phyloP scores from a whole-genome alignment of 352 stramenopile genomes.

The Halophytophthora polymorphica region DNA sequence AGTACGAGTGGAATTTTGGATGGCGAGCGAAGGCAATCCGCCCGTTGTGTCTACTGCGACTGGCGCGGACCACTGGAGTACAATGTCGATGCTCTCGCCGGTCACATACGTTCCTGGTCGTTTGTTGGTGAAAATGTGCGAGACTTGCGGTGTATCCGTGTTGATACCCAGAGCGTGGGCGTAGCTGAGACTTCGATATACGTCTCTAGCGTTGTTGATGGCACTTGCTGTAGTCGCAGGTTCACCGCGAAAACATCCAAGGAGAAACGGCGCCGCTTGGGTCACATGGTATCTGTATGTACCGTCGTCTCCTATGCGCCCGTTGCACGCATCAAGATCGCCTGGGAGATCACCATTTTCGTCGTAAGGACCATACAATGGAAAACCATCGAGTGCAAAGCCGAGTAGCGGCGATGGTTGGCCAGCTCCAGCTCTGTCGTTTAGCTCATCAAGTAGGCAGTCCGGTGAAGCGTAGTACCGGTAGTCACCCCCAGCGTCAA shows the following conservation, averaged over 20 bases:
- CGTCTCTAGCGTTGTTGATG: conserved; percentile 17
- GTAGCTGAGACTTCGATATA: conserved; percentile 62
- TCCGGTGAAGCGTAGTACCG: conserved; percentile 69
- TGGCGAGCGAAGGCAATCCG: conserved; percentile 34
- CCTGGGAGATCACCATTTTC: conserved; percentile 41
- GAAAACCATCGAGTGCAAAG: conserved; percentile 75
- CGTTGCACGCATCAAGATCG: conserved; percentile 69
- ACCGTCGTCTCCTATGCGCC: conserved; percentile 54
- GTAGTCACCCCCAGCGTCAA: conserved; percentile 64
- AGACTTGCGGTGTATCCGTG: conserved; percentile 37
- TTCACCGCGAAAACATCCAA: conserved; percentile 58
- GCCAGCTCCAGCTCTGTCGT: conserved; percentile 13
- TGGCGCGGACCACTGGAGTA: conserved; percentile 53
- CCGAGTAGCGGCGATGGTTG: conserved; percentile 58
- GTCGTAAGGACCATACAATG: conserved; percentile 59
- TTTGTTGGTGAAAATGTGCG: conserved; percentile 65
- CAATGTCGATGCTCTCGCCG: conserved; percentile 62
- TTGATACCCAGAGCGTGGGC: conserved; percentile 44
- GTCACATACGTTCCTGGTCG: conserved; percentile 43
- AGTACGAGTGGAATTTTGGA: conserved; percentile 29
- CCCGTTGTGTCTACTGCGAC: conserved; percentile 32
- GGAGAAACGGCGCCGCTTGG: conserved; percentile 42
- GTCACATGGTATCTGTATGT: conserved; percentile 73
- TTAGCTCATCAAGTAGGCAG: conserved; percentile 52
- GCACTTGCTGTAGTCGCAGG: conserved; percentile 8